phyloP scores from a whole-genome alignment of 2,329 filamentous ascomycete species.

The Exophiala spinifera region DNA sequence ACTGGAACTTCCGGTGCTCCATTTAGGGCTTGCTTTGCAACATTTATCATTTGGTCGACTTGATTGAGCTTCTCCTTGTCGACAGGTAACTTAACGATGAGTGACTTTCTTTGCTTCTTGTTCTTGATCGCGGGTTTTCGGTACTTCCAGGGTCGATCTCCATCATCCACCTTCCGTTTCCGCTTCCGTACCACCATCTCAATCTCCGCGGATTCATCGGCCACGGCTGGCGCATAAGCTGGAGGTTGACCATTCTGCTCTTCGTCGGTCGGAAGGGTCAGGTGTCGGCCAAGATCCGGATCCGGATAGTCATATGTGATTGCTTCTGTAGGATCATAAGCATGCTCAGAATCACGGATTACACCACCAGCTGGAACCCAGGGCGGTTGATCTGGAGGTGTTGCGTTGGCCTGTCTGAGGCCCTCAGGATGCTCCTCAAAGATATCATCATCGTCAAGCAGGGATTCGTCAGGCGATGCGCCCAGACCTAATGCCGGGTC shows the following conservation, averaged over 20 bases:
- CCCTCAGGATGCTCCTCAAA: constrained; percentile 29
- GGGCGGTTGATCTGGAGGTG: constrained; percentile 6
- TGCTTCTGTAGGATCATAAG: constrained; percentile 34
- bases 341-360: constrained; percentile 32
- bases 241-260: constrained; percentile 8
- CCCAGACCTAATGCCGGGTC: constrained; percentile 39
- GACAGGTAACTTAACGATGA: constrained; percentile 30
- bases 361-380: constrained; percentile 31
- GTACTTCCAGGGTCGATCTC: constrained; percentile 19
- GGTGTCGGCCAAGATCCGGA: constrained; percentile 17
- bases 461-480: not conserved
- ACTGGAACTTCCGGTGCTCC: constrained; percentile 16
- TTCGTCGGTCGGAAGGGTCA: constrained; percentile 16
- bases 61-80: constrained; percentile 25
- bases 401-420: constrained; percentile 5
- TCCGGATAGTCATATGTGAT: constrained; percentile 38
- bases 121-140: constrained; percentile 14
- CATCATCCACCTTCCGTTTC: constrained; percentile 31
- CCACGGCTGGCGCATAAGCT: constrained; percentile 15
- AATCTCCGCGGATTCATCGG: constrained; percentile 20
- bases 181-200: constrained; percentile 29
- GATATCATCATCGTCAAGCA: constrained; percentile 25
- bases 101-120: constrained; percentile 23
- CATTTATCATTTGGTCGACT: constrained; percentile 16
- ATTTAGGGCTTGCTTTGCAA: constrained; percentile 21